Evolutionary conservation across 2,329 filamentous ascomycete genomes (phyloP), one percentile per base, ranked within the genome.

Genomic region (Elsinoe arachidis): DNA sequence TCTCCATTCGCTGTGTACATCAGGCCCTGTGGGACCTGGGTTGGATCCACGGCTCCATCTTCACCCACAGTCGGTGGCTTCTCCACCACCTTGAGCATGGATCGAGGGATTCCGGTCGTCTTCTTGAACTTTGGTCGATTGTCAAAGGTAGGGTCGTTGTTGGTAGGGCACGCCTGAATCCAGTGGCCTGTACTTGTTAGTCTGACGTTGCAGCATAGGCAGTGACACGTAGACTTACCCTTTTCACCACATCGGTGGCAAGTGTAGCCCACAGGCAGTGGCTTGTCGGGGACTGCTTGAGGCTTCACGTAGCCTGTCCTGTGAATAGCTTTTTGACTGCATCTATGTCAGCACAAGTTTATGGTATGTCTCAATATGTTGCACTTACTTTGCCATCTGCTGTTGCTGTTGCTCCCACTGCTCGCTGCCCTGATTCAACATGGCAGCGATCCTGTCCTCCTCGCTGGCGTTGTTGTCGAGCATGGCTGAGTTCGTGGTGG

Each of bases 1-100:
- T 97, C 90, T 71, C 93, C 93, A 70, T 96, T 91, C 61, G 91
- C 89, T 73, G 96, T 97, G 65, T 97, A 87, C 92, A 97, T 97
- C 69, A 97, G 86, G 66, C 91, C 90, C 60, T 89, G 86, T 51
- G 87, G 86, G 63, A 90, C 83, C 72, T 95, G 91, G 58, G 81
- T 73, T 68, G 91, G 86, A 69, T 96, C 91, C 65, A 85, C 84
- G 46, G 86, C 84, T 55, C 85, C 86, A 71, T 87, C 84, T 67
- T 88, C 83, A 55, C 81, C 81, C 61, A 90, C 76, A 35, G 88
- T 83, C 52, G 86, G 81, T 34, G 90, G 88, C 74, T 96, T 96
- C 68, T 97, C 92, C 57, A 99, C 88, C 59, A 91, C 95, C 73
- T 95, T 95, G 64, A 97, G 78, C 70, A 99, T 95, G 1, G 92